Evolutionary conservation across 2,329 filamentous ascomycete genomes (phyloP), one percentile per base, ranked within the genome.

Genomic region (Chaetomium sp.): DNA sequence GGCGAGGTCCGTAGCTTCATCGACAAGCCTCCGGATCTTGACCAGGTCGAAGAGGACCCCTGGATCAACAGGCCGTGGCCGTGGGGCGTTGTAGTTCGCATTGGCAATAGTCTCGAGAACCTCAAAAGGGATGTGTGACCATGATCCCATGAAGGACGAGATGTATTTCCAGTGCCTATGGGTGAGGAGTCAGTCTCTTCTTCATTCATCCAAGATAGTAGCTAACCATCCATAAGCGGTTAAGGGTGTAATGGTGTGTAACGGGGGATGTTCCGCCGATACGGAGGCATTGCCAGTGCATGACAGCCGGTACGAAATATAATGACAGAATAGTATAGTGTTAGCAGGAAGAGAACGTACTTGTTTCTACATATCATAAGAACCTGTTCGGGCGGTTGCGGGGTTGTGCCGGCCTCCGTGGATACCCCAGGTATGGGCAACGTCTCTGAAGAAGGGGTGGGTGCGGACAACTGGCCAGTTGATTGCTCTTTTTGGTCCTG

Each of bases 121-220:
- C 70, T 92, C 88, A 60, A 84, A 80, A 19, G 88, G 87, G 55
- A 92, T 76, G 70, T 90, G 86, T 11, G 91, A 80, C 89, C 89
- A 94, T 62, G 88, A 85, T 32, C 89, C 89, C 67, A 91, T 86
- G 66, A 89, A 94, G 34, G 85, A 87, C 27, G 88, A 91, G 57
- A 94, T 91, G 69, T 90, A 89, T 61, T 85, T 81, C 89, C 88
- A 92, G 73, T 92, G 88, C 69, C 89, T 92, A n/a, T 7, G 42
- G 19, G 1, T n/a, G 5, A 4, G 1, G 1, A 1, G 40, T 56
- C 40, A 54, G 57, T 35, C 35, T 40, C 14, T 5, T 48, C 40
- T n/a, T 38, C 37, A 38, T 38, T 38, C 37, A 38, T 38, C 12
- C 37, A 38, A 38, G 37, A 38, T 27, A 27, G 19, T 27, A 27